A percentile compares a stretch with the other conserved stretches of the same genome.
These are phyloP conservation scores for Violaceomyces palustris DNA, from an alignment of 1,284 basidiomycete genomes.

Conservation along the genomic window DNA sequence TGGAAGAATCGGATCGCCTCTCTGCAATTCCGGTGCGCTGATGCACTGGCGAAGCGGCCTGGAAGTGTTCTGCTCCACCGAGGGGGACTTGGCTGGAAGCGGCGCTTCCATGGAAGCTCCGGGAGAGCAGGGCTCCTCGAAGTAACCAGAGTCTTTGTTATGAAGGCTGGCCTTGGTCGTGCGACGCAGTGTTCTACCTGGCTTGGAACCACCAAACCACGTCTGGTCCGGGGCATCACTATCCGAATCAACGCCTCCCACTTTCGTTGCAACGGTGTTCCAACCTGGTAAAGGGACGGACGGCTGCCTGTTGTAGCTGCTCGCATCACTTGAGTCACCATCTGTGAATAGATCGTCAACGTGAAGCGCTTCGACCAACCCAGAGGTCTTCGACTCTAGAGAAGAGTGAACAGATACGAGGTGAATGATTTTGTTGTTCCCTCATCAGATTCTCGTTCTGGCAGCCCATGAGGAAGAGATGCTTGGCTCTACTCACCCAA, in stretches of 20 bases:
- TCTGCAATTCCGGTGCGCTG: slow-evolving; percentile 25
- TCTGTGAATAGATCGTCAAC: slow-evolving; percentile 31
- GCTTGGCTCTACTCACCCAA: slow-evolving; percentile 1
- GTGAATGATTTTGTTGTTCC: not conserved
- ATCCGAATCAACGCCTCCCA: slow-evolving; percentile 12
- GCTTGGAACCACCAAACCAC: slow-evolving; percentile 12
- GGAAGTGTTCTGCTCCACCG: not conserved
- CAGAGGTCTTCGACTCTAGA: slow-evolving; percentile 16
- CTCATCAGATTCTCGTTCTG: not conserved
- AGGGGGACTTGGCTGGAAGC: not conserved
- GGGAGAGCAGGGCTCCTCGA: not conserved
- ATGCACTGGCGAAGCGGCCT: slow-evolving; percentile 22
- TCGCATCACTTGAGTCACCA: slow-evolving; percentile 6
- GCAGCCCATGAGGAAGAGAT: not conserved
- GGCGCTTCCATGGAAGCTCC: not conserved
- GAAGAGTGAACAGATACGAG: too few relatives aligned
- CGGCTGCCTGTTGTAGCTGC: slow-evolving; percentile 13
- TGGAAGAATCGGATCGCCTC: slow-evolving; percentile 14
- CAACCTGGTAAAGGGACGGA: slow-evolving; percentile 33
- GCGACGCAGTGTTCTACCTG: slow-evolving; percentile 3
- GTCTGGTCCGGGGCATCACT: slow-evolving; percentile 22
- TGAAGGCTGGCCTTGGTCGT: slow-evolving; percentile 2
- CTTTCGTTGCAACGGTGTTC: slow-evolving; percentile 13
- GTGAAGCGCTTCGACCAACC: slow-evolving; percentile 17
- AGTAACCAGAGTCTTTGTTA: slow-evolving; percentile 1